Evolutionary conservation across 2,329 filamentous ascomycete genomes (phyloP).

Genomic region (Fusarium keratoplasticum): DNA sequence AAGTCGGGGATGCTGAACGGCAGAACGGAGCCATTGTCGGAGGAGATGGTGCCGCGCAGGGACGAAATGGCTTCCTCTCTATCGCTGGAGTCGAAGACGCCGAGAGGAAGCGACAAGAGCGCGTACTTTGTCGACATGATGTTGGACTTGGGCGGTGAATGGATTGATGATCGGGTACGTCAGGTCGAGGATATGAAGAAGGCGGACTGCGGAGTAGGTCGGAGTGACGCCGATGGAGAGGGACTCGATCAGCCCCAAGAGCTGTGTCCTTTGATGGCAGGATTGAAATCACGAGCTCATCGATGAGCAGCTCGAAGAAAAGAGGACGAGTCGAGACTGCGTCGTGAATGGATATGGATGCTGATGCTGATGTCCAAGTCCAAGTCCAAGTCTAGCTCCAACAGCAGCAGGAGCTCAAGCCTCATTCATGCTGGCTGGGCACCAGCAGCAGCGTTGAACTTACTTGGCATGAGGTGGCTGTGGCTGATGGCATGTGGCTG

Average conservation of each 20-base stretch:
- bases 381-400: constrained; percentile 13
- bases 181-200: constrained; percentile 13
- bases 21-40: constrained; percentile 80
- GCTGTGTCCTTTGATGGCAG: constrained; percentile 4
- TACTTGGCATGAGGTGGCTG: not conserved
- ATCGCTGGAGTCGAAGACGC: constrained; percentile 84
- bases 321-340: constrained; percentile 1
- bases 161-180: constrained; percentile 13
- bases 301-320: constrained; percentile 2
- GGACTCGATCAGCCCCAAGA: constrained; percentile 23
- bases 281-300: constrained; percentile 17
- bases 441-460: constrained; percentile 16
- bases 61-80: constrained; percentile 84
- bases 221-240: constrained; percentile 12
- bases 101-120: constrained; percentile 89
- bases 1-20: constrained; percentile 91
- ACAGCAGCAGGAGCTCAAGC: constrained; percentile 22
- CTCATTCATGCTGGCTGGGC: constrained; percentile 18
- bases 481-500: constrained; percentile 11
- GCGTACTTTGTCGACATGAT: constrained; percentile 76
- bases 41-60: constrained; percentile 76
- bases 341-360: constrained; percentile 3
- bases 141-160: constrained; percentile 12
- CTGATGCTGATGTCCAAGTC: constrained; percentile 17
- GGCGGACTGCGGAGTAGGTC: constrained; percentile 24